Percentiles rank a stretch among this genome's conserved stretches.
phyloP scores from a whole-genome alignment of 108 stramenopile genomes.

The Nitzschia putrida region DNA sequence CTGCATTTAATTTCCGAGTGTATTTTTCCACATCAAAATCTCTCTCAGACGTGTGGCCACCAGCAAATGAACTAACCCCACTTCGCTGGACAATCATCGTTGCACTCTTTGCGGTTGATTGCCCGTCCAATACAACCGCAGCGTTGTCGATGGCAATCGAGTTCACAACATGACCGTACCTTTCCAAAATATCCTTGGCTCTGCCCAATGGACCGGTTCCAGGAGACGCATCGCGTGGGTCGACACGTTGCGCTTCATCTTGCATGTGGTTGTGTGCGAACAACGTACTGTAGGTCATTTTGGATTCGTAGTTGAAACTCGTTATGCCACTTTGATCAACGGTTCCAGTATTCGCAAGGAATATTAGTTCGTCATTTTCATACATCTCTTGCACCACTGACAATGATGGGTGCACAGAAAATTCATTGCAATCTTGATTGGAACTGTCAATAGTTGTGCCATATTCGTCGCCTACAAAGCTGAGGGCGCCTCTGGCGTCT shows the following conservation, averaged over 20 bases:
- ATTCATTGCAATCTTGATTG: constrained; percentile 56
- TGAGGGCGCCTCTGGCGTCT: constrained; percentile 7
- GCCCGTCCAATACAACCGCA: constrained; percentile 24
- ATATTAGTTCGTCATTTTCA: constrained; percentile 54
- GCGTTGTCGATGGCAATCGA: constrained; percentile 25
- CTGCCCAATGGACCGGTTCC: constrained; percentile 41
- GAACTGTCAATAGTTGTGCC: constrained; percentile 18
- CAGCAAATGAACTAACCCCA: constrained; percentile 40
- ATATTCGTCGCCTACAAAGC: constrained; percentile 9
- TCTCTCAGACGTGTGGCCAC: background rate
- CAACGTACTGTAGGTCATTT: constrained; percentile 34
- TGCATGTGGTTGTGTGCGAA: constrained; percentile 48
- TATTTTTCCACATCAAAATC: constrained; percentile 25
- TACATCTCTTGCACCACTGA: constrained; percentile 45
- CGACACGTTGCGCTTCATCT: constrained; percentile 33
- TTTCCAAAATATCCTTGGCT: constrained; percentile 22
- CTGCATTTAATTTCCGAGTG: constrained; percentile 41
- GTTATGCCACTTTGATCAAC: constrained; percentile 41
- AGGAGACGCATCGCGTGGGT: constrained; percentile 9
- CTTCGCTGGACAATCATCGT: constrained; percentile 16
- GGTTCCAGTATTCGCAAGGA: constrained; percentile 69
- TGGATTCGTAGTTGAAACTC: constrained; percentile 46
- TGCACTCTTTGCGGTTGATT: background rate
- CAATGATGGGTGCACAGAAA: constrained; percentile 55
- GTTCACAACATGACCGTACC: constrained; percentile 7